These are phyloP conservation scores for Pistacia integerrima DNA, from an alignment of 345 rosid species.

Conservation along the genomic window DNA sequence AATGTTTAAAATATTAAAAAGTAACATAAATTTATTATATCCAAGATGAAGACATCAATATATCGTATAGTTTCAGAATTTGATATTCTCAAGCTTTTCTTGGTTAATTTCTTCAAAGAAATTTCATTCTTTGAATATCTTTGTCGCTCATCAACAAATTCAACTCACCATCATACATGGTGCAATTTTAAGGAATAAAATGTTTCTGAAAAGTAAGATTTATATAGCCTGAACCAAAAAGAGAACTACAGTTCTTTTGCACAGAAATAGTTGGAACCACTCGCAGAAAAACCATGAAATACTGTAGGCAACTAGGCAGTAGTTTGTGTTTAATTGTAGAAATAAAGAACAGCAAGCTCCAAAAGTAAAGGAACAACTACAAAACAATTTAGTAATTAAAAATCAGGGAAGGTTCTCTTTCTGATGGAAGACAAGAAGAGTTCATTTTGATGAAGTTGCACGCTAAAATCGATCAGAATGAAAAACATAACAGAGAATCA, in stretches of 20 bases:
- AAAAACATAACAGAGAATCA: not conserved
- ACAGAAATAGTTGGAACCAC: constrained; percentile 15
- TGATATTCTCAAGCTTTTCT: too few relatives aligned
- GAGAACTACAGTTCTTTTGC: not conserved
- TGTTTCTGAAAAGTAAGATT: not conserved
- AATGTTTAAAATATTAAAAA: not conserved
- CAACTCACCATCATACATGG: not conserved
- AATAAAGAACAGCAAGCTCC: constrained; percentile 1
- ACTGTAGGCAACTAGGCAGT: constrained; percentile 5
- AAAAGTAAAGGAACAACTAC: not conserved
- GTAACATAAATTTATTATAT: not conserved
- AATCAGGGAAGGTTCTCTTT: not conserved
- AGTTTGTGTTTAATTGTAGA: not conserved
- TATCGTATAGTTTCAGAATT: not conserved
- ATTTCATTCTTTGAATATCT: not conserved
- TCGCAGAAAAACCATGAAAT: constrained; percentile 5
- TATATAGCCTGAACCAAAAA: not conserved
- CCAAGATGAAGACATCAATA: not conserved
- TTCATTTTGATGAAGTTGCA: not conserved
- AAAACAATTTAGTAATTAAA: not conserved
- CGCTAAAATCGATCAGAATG: not conserved
- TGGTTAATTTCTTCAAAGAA: not conserved
- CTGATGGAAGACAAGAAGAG: not conserved
- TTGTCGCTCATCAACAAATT: too few relatives aligned
- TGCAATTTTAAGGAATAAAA: not conserved